Conservation (phyloP, 352 stramenopile species). For the Phytophthora colocasiae region DNA sequence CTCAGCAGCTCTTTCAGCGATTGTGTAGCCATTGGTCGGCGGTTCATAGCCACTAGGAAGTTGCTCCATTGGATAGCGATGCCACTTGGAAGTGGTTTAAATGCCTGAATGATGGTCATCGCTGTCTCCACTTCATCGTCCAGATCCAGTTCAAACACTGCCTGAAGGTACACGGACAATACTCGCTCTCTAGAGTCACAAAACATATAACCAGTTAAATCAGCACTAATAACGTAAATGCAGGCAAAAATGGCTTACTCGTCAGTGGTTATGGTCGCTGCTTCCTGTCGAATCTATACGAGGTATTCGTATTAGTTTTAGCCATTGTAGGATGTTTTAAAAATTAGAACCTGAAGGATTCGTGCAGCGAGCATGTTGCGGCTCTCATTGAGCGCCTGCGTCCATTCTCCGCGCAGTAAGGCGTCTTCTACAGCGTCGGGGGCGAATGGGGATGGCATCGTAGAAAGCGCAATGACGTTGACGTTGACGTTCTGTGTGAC, state of each 20-base stretch:
- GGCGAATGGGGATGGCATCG: conserved; percentile 16
- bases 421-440: conserved; percentile 52
- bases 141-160: conserved; percentile 65
- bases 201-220: conserved; percentile 1
- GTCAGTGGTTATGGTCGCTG: conserved; percentile 28
- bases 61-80: conserved; percentile 66
- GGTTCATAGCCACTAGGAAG: conserved; percentile 73
- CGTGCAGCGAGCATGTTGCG: conserved; percentile 42
- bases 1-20: conserved; percentile 35
- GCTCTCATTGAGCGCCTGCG: conserved; percentile 57
- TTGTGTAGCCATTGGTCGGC: conserved; percentile 35
- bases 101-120: conserved; percentile 43
- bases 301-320: not conserved
- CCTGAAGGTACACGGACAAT: conserved; percentile 72
- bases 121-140: conserved; percentile 66
- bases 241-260: conserved; percentile 20
- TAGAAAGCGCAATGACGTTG: conserved; percentile 8
- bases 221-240: no score
- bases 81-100: conserved; percentile 49
- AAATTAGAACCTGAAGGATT: conserved; percentile 35
- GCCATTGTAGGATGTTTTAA: not conserved
- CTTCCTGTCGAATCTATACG: conserved; percentile 22
- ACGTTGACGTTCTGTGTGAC: conserved; percentile 9
- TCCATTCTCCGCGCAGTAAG: conserved; percentile 69
- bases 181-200: conserved; percentile 52